Percentiles rank a stretch among this genome's conserved stretches.
phyloP scores from a whole-genome alignment of 768 basidiomycete genomes.

The Hypholoma sublateritium region DNA sequence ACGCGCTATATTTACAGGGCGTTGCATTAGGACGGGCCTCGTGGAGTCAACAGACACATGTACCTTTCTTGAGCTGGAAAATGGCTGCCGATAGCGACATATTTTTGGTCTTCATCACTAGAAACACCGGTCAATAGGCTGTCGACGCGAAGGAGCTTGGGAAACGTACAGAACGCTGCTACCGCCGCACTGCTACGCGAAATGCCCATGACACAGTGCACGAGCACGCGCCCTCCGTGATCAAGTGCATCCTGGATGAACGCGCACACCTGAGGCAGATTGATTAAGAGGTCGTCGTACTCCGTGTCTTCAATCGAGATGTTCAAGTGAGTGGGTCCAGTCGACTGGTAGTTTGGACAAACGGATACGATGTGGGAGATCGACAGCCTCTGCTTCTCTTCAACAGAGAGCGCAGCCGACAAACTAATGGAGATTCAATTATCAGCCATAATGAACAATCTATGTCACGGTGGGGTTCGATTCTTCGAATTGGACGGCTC shows the following conservation, averaged over 20 bases:
- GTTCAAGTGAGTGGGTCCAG: constrained; percentile 33
- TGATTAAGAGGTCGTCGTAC: constrained; percentile 58
- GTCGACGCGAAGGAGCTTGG: background rate
- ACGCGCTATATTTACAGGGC: constrained; percentile 26
- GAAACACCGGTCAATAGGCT: background rate
- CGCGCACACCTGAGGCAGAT: constrained; percentile 54
- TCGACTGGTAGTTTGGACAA: constrained; percentile 52
- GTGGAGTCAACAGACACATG: constrained; percentile 11
- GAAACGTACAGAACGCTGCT: constrained; percentile 50
- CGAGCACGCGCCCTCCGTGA: constrained; percentile 55
- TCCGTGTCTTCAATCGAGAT: constrained; percentile 46
- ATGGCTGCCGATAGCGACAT: constrained; percentile 45
- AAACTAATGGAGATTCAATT: constrained; percentile 19
- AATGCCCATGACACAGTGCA: constrained; percentile 75
- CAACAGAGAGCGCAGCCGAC: constrained; percentile 32
- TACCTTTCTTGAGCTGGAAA: constrained; percentile 49
- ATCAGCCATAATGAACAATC: too few relatives aligned
- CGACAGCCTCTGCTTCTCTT: constrained; percentile 30
- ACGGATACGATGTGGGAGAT: constrained; percentile 60
- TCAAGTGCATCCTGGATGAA: constrained; percentile 64
- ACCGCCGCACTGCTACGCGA: constrained; percentile 67
- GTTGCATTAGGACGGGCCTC: background rate
- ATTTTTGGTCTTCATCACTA: constrained; percentile 52
- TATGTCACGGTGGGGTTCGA: too few relatives aligned
- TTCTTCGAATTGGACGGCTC: background rate